A percentile compares a stretch with the other conserved stretches of the same genome.
These are phyloP conservation scores for Volvariella volvacea DNA, from an alignment of 1,284 basidiomycete species.

Conservation along the genomic window DNA sequence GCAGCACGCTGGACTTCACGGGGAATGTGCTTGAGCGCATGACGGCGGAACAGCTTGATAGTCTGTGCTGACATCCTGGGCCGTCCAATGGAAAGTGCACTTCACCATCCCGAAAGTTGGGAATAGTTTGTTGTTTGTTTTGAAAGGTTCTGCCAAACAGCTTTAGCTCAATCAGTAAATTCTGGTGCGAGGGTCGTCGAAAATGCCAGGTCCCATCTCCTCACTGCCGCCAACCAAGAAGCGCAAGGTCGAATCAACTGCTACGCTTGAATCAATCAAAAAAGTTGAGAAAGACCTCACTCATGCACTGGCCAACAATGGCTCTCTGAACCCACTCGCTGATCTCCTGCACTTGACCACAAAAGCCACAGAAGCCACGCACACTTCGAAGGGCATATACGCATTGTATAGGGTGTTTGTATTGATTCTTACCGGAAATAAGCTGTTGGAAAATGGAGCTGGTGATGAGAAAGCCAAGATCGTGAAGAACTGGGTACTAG, in stretches of 20 bases:
- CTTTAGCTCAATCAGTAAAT: background rate
- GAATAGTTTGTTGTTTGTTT: background rate
- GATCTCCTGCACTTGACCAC: constrained; percentile 64
- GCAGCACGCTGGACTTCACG: constrained; percentile 26
- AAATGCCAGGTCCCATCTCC: constrained; percentile 27
- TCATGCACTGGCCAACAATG: constrained; percentile 39
- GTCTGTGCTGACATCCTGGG: constrained; percentile 15
- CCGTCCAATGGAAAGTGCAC: constrained; percentile 16
- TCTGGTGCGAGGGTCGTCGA: constrained; percentile 1
- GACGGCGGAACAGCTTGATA: constrained; percentile 38
- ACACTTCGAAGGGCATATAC: constrained; percentile 74
- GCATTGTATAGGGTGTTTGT: constrained; percentile 80
- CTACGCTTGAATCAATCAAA: constrained; percentile 24
- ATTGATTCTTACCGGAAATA: constrained; percentile 51
- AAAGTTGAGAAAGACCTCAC: constrained; percentile 47
- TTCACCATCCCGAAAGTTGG: constrained; percentile 6
- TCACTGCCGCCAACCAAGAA: constrained; percentile 56
- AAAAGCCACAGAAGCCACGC: constrained; percentile 36
- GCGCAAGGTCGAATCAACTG: constrained; percentile 35
- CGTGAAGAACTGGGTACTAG: constrained; percentile 74
- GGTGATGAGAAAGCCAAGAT: constrained; percentile 48
- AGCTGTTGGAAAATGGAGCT: constrained; percentile 36
- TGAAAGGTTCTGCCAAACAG: background rate
- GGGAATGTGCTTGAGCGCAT: constrained; percentile 31
- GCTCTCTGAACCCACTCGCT: constrained; percentile 74